Base-by-base conservation (phyloP, 2,329 filamentous ascomycete species). In the Drechslera avenae region DNA sequence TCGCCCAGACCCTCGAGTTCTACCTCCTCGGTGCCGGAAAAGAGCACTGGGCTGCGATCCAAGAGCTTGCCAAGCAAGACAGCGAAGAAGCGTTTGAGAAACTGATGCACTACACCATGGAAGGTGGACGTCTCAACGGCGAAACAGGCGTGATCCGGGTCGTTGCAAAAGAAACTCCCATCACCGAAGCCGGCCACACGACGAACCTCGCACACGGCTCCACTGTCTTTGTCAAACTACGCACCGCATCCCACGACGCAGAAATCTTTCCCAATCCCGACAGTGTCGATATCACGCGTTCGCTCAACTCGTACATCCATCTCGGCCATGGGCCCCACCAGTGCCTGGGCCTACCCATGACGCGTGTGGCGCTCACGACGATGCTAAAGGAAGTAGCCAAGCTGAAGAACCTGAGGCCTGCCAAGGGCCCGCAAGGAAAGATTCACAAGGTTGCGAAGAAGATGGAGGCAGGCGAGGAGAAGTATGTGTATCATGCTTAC, bases 1-100 rank as follows among this genome's bases (percentile, higher is more conserved):
- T 85, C 59, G 79, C 75, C 0, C 82, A 85, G 56, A 81, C 77
- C 19, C 65, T 86, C 40, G 83, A 85, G 60, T 83, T 79, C 63
- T 84, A 83, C 66, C 74, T 85, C 37, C 52, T 63, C 2, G 78
- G 79, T 28, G 75, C 77, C 16, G 81, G 80, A 28, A 56, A 59
- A n/a, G 58, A 73, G 30, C 75, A 83, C 65, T 75, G 81, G 59
- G 67, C 75, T 2, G 73, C 76, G 8, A 79, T 84, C 33, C 75
- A 79, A 31, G 63, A 68, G 1, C 71, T 84, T 10, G 79, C 81
- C 1, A 19, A 49, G 2, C 52, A 80, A 19, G 66, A 72, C 31
- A 60, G 76, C 72, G 31, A 75, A 62, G 31, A 75, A 72, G 59
- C 78, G 71, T 58, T 79, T 57, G 75, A 80, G 36, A 71, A 75